phyloP scores from a whole-genome alignment of 192 early-diverging fungal genomes.

The Chytriomyces sp. region DNA sequence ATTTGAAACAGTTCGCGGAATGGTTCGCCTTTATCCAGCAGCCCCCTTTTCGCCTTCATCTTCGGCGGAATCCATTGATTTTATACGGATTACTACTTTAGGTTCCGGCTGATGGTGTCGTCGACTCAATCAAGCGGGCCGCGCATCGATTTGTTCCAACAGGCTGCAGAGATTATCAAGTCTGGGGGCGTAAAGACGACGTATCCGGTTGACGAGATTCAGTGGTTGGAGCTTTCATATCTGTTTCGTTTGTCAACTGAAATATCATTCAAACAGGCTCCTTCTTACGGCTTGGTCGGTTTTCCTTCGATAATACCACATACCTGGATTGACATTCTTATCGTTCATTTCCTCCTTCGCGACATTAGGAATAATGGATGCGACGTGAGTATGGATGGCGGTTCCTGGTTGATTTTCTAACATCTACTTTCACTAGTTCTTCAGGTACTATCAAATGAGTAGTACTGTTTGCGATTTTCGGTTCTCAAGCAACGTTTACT shows the following conservation, averaged over 20 bases:
- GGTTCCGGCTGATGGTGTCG: slow-evolving; percentile 29
- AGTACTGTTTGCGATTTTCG: neutral
- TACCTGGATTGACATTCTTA: no score
- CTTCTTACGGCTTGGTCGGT: slow-evolving; percentile 23
- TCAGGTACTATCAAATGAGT: neutral
- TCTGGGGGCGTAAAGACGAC: neutral
- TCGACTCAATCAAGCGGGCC: neutral
- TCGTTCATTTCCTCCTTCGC: no score
- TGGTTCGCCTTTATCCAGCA: slow-evolving; percentile 4
- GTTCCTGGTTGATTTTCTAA: neutral
- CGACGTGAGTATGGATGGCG: slow-evolving; percentile 7
- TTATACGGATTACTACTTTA: neutral
- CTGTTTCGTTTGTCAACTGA: neutral
- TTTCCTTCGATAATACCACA: neutral
- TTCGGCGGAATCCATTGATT: neutral
- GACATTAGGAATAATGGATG: slow-evolving; percentile 30
- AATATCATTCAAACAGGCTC: neutral
- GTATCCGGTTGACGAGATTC: slow-evolving; percentile 14
- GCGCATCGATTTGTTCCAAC: slow-evolving; percentile 11
- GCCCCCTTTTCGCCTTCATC: neutral
- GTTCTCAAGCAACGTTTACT: neutral
- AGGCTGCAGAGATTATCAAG: slow-evolving; percentile 18
- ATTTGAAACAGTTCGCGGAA: slow-evolving; percentile 13
- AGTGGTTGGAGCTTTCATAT: slow-evolving; percentile 4
- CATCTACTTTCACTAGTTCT: slow-evolving; percentile 5